Conservation (phyloP, 345 rosid species). For the Boechera stricta region DNA sequence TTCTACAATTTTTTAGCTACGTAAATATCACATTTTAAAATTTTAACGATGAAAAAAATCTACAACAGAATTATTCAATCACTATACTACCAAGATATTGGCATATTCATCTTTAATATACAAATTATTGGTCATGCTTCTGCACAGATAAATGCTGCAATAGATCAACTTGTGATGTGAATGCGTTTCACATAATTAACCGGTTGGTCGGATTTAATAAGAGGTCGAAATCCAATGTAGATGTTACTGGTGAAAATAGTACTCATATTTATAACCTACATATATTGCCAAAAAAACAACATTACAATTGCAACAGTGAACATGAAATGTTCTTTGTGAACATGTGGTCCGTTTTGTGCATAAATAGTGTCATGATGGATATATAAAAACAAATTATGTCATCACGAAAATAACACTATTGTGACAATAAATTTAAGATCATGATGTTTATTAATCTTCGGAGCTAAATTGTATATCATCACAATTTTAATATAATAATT, state of each 20-base stretch:
- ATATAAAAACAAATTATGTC: slow-evolving; percentile 34
- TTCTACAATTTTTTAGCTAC: neutral
- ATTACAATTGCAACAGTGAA: slow-evolving; percentile 43
- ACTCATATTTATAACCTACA: slow-evolving; percentile 33
- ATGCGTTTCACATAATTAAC: slow-evolving; percentile 25
- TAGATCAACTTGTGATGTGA: slow-evolving; percentile 29
- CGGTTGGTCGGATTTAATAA: slow-evolving; percentile 26
- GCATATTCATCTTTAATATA: neutral
- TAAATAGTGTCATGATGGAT: slow-evolving; percentile 47
- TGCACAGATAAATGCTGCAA: neutral
- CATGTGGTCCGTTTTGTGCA: slow-evolving; percentile 46
- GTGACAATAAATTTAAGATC: slow-evolving; percentile 13
- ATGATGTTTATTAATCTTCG: neutral
- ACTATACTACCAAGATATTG: neutral
- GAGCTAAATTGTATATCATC: neutral
- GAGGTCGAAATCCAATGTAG: slow-evolving; percentile 24
- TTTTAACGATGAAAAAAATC: neutral
- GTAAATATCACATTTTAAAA: no score
- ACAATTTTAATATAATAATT: neutral
- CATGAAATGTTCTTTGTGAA: slow-evolving; percentile 43
- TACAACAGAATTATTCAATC: neutral
- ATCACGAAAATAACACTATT: slow-evolving; percentile 15
- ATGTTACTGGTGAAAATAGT: slow-evolving; percentile 45
- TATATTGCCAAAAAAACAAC: slow-evolving; percentile 43
- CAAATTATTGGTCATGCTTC: slow-evolving; percentile 17